phyloP scores from a whole-genome alignment of 2,329 filamentous ascomycete genomes.

The Penicillium sclerotiorum region DNA sequence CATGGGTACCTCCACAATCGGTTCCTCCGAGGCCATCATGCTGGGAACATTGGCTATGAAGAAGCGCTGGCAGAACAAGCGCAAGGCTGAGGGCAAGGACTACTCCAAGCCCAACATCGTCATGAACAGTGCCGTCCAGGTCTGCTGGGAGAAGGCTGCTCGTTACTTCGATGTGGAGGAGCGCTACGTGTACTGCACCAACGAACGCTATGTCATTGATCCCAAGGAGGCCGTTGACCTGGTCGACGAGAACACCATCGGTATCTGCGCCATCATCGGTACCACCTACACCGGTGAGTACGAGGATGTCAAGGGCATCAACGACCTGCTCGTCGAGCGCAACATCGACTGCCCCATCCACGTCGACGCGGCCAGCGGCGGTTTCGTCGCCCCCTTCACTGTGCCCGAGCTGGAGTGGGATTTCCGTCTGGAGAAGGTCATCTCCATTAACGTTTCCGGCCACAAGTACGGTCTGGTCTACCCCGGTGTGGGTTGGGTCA shows the following conservation, averaged over 20 bases:
- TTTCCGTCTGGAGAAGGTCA: constrained; percentile 83
- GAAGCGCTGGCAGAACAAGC: constrained; percentile 86
- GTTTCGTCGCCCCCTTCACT: constrained; percentile 91
- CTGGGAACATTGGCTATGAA: constrained; percentile 78
- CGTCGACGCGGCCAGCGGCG: constrained; percentile 88
- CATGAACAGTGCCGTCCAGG: constrained; percentile 95
- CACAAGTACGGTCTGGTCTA: constrained; percentile 86
- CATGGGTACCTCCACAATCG: constrained; percentile 85
- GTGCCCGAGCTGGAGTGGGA: constrained; percentile 85
- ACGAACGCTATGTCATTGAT: constrained; percentile 65
- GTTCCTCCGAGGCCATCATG: constrained; percentile 73
- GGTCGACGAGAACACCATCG: constrained; percentile 75
- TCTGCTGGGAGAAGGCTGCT: constrained; percentile 93
- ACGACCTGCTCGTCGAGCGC: constrained; percentile 77
- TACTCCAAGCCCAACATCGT: constrained; percentile 82
- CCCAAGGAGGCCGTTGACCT: constrained; percentile 63
- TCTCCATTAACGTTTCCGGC: constrained; percentile 91
- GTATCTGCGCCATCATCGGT: constrained; percentile 87
- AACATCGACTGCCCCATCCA: constrained; percentile 84
- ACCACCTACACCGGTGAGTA: constrained; percentile 97
- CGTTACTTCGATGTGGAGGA: constrained; percentile 94
- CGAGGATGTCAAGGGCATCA: constrained; percentile 89
- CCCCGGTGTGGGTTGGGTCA: constrained; percentile 89
- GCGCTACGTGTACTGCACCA: constrained; percentile 69
- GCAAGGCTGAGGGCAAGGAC: constrained; percentile 79